Base-by-base conservation (phyloP, 108 stramenopile species). In the Cyclotella atomus region DNA sequence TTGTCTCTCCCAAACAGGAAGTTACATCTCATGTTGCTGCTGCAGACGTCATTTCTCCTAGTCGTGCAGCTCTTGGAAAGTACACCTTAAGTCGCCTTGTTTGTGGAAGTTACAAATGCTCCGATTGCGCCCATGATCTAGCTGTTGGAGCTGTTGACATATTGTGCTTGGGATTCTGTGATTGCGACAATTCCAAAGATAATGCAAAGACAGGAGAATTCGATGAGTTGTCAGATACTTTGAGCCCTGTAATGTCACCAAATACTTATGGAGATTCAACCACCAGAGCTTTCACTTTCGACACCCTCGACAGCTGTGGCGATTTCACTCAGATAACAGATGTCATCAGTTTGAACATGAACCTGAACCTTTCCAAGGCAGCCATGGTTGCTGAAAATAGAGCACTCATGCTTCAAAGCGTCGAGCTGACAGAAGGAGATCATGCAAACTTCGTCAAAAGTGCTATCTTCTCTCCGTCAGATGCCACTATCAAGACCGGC, bases 391-490 rank as follows among this genome's bases (percentile, higher is more conserved):
- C 12, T 10, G 29, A 57, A 12, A 32, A 57, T 32, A 57, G 29
- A 57, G 32, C 32, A 10, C 28, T 32, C 12, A 30, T 30, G 56
- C 28, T 32, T 6, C 56, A 57, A 57, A 57, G 56, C 20, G 30
- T 57, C 14, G 56, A 57, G 29, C 56, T 57, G 12, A 57, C 56
- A 29, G 56, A 57, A 30, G 56, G n/a, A n/a, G 56, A 57, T 1
- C 2, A 32, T 30, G 29, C 56, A 0, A 49, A 49, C 9, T 49
- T 17, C n/a, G 4, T 49, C 16, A 49, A n/a, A 9, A 12, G 4
- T n/a, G 9, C 10, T 49, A 4, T n/a, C n/a, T n/a, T n/a, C n/a
- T n/a, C n/a, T n/a, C n/a, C n/a, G n/a, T n/a, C n/a, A n/a, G n/a
- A n/a, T n/a, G n/a, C n/a, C 47, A n/a, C 47, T 4, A 49, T 17